These are phyloP conservation scores for Cladophialophora psammophila DNA, from an alignment of 2,329 filamentous ascomycete species.

Conservation along the genomic window DNA sequence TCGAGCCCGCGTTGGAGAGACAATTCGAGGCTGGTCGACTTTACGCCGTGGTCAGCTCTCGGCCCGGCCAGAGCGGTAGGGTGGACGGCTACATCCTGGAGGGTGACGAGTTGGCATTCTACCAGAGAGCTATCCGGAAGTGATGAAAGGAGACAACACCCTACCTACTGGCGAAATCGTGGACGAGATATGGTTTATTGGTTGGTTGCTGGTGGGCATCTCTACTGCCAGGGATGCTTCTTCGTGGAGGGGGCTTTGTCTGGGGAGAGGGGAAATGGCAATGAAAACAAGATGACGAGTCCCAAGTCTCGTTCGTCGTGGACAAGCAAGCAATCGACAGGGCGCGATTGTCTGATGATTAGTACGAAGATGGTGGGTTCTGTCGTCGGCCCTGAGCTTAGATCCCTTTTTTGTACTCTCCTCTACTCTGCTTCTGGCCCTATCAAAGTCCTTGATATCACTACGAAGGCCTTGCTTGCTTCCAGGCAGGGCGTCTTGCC, in stretches of 20 bases:
- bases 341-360: slow-evolving; percentile 1
- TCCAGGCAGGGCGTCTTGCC: neutral
- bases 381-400: slow-evolving; percentile 6
- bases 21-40: slow-evolving; percentile 99
- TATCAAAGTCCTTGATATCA: neutral
- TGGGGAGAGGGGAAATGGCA: neutral
- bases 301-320: neutral
- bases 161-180: neutral
- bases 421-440: slow-evolving; percentile 3
- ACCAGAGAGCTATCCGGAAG: slow-evolving; percentile 99
- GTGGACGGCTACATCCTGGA: slow-evolving; percentile 97
- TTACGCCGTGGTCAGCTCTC: slow-evolving; percentile 88
- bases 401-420: slow-evolving; percentile 1
- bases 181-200: neutral
- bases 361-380: neutral
- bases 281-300: neutral
- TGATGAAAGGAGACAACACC: slow-evolving; percentile 58
- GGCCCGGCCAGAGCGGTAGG: slow-evolving; percentile 96
- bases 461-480: neutral
- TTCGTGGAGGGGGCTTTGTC: neutral
- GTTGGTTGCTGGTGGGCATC: neutral
- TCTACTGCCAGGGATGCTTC: neutral
- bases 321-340: slow-evolving; percentile 1
- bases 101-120: slow-evolving; percentile 99
- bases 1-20: slow-evolving; percentile 90